Percentiles rank a stretch among this genome's conserved stretches.
Conservation (phyloP, 2,329 filamentous ascomycete genomes). For the Colletotrichum limetticola region DNA sequence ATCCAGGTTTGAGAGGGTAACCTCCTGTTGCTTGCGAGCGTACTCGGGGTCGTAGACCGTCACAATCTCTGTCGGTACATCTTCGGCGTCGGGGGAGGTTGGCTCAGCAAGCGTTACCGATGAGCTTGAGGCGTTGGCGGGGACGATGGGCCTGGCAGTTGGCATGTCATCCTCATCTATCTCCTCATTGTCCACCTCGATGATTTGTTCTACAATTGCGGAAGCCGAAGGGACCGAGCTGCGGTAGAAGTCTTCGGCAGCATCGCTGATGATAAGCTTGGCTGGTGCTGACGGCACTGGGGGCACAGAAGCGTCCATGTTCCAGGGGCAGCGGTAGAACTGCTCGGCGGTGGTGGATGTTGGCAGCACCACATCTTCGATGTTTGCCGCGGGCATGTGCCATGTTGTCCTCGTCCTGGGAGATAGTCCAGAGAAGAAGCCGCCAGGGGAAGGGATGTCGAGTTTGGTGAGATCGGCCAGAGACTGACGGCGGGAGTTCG, state of each 20-base stretch:
- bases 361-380: slow-evolving; percentile 69
- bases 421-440: slow-evolving; percentile 89
- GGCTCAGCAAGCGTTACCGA: slow-evolving; percentile 46
- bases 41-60: slow-evolving; percentile 82
- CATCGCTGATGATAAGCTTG: slow-evolving; percentile 44
- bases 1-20: slow-evolving; percentile 79
- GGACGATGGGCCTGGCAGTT: slow-evolving; percentile 66
- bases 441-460: slow-evolving; percentile 90
- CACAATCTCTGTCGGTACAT: slow-evolving; percentile 72
- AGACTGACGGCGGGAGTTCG: slow-evolving; percentile 63
- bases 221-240: slow-evolving; percentile 45
- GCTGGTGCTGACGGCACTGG: slow-evolving; percentile 41
- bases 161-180: slow-evolving; percentile 70
- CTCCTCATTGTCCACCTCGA: slow-evolving; percentile 66
- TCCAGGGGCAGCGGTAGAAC: slow-evolving; percentile 90
- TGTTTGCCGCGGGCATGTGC: slow-evolving; percentile 70
- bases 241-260: slow-evolving; percentile 52
- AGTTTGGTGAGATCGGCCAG: slow-evolving; percentile 80
- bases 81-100: slow-evolving; percentile 61
- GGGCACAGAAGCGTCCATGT: slow-evolving; percentile 52
- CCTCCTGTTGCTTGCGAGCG: slow-evolving; percentile 76
- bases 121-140: slow-evolving; percentile 41
- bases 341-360: slow-evolving; percentile 92
- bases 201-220: slow-evolving; percentile 72
- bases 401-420: slow-evolving; percentile 83